Conservation (phyloP, 179 eudicot genomes). For the Drosera spatulata region DNA sequence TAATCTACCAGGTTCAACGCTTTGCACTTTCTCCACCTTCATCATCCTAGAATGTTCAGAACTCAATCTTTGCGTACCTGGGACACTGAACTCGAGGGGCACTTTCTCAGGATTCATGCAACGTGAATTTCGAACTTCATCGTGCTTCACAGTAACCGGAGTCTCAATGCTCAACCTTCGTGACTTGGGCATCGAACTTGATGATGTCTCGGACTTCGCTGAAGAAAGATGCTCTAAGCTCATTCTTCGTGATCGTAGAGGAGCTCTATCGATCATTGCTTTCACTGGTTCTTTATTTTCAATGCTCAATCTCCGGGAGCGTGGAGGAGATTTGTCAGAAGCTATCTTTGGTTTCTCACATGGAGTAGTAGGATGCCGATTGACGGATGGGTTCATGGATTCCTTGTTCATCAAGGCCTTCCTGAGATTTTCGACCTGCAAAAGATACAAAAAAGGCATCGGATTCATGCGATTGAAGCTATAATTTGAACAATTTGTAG, state of each 20-base stretch:
- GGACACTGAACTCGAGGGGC: neutral
- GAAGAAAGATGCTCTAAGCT: slow-evolving; percentile 14
- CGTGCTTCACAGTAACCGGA: slow-evolving; percentile 13
- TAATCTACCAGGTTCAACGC: slow-evolving; percentile 4
- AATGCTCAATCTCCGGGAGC: slow-evolving; percentile 7
- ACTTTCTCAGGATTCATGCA: neutral
- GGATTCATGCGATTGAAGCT: neutral
- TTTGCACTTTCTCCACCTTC: slow-evolving; percentile 17
- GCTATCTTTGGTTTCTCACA: slow-evolving; percentile 18
- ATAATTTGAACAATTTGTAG: too few species aligned
- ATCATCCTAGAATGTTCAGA: slow-evolving; percentile 17
- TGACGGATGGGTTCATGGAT: slow-evolving; percentile 17
- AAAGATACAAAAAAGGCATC: neutral
- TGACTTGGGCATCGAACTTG: slow-evolving; percentile 15
- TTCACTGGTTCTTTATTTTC: neutral
- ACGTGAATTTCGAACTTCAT: neutral
- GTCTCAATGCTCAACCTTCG: slow-evolving; percentile 41
- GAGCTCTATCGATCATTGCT: slow-evolving; percentile 8
- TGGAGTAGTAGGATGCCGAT: slow-evolving; percentile 23
- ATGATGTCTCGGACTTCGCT: slow-evolving; percentile 15
- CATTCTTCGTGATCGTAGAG: slow-evolving; percentile 23
- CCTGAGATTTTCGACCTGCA: slow-evolving; percentile 71
- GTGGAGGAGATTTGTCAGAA: slow-evolving; percentile 18
- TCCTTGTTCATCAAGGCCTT: slow-evolving; percentile 42
- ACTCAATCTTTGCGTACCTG: slow-evolving; percentile 18